These are phyloP conservation scores for Lepraria neglecta DNA, from an alignment of 495 filamentous ascomycete genomes.

Conservation along the genomic window DNA sequence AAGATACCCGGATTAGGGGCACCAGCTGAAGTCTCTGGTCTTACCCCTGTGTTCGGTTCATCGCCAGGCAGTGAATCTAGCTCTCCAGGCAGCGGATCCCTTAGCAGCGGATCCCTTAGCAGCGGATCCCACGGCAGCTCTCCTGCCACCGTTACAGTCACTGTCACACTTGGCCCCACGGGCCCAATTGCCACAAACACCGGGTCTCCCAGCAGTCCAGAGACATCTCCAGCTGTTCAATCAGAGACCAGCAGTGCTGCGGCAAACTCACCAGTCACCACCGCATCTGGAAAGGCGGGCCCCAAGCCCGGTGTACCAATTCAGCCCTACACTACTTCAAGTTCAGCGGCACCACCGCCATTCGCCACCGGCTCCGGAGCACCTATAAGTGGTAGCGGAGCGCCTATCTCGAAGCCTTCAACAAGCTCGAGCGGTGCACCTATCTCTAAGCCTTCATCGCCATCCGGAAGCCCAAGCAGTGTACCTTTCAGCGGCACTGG, in stretches of 20 bases:
- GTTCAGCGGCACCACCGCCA: neutral
- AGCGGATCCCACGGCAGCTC: neutral
- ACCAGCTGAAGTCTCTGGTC: neutral
- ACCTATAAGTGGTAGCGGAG: neutral
- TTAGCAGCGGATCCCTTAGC: neutral
- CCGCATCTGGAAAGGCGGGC: neutral
- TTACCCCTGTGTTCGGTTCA: constrained; percentile 2
- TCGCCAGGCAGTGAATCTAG: constrained; percentile 1
- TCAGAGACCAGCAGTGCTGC: neutral
- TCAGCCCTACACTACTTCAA: neutral
- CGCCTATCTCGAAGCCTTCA: constrained; percentile 3
- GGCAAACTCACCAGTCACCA: neutral
- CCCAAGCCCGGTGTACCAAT: constrained; percentile 3
- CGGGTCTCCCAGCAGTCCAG: neutral
- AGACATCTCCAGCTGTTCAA: neutral
- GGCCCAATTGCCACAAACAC: constrained; percentile 1
- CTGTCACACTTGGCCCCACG: constrained; percentile 7
- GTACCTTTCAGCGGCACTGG: neutral
- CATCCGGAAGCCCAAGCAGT: neutral
- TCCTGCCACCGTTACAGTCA: constrained; percentile 5
- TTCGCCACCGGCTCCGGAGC: constrained; percentile 8
- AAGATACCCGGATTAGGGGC: neutral
- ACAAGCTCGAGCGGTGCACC: neutral
- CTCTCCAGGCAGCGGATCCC: neutral
- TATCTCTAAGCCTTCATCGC: neutral